phyloP scores from a whole-genome alignment of 2,329 filamentous ascomycete species.

The Aspergillus ruber region DNA sequence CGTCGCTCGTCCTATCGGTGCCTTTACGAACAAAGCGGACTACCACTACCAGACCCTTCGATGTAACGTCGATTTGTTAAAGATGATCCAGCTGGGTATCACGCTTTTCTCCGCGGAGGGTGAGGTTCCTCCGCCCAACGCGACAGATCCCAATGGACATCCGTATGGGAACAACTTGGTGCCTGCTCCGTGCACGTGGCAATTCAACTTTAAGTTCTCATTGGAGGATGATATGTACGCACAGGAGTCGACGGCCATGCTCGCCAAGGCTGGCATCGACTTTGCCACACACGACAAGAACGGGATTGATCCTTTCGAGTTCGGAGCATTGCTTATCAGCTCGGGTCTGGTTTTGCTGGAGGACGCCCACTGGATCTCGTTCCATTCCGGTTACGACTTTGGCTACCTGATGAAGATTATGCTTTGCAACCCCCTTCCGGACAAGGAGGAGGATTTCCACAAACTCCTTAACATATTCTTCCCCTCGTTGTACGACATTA shows the following conservation, averaged over 20 bases:
- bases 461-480: conserved; percentile 87
- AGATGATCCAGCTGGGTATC: conserved; percentile 94
- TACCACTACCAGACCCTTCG: conserved; percentile 98
- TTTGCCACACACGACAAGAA: conserved; percentile 77
- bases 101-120: conserved; percentile 89
- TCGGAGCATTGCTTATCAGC: conserved; percentile 82
- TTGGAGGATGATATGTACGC: conserved; percentile 97
- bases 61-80: conserved; percentile 94
- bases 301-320: conserved; percentile 84
- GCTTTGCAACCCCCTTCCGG: conserved; percentile 72
- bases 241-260: conserved; percentile 84
- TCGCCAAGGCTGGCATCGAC: conserved; percentile 87
- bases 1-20: conserved; percentile 88
- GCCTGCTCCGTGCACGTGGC: conserved; percentile 84
- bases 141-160: conserved; percentile 46
- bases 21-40: conserved; percentile 89
- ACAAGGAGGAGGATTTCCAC: conserved; percentile 85
- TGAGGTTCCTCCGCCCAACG: conserved; percentile 70
- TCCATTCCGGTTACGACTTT: conserved; percentile 97
- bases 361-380: conserved; percentile 91
- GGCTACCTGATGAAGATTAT: conserved; percentile 94
- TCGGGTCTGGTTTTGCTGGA: conserved; percentile 85
- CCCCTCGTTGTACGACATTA: conserved; percentile 89
- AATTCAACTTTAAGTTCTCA: conserved; percentile 98
- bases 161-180: conserved; percentile 48